Conservation (phyloP, 805 yeast genomes). For the Sugiyamaella smithiae region DNA sequence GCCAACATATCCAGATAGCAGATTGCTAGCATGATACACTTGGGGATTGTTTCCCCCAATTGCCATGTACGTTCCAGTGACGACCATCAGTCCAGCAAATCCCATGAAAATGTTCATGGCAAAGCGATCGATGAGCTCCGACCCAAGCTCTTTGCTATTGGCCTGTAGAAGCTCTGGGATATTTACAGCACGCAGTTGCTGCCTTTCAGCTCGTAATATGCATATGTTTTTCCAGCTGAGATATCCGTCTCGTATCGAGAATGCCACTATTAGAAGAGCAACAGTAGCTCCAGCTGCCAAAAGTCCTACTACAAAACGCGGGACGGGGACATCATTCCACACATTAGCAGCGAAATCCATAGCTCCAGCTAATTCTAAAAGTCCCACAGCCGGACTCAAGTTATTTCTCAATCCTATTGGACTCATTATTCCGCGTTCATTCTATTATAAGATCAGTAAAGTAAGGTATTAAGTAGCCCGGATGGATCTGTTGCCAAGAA, state of each 20-base stretch:
- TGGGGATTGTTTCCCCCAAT: not conserved
- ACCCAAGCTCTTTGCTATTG: not conserved
- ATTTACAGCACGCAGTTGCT: not conserved
- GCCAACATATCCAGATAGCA: conserved; percentile 6
- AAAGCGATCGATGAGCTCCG: not conserved
- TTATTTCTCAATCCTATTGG: not conserved
- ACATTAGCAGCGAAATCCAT: conserved; percentile 8
- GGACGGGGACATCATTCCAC: conserved; percentile 6
- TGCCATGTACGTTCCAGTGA: conserved; percentile 2
- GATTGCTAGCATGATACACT: conserved; percentile 1
- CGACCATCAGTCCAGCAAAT: conserved; percentile 5
- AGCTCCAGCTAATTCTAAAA: conserved; percentile 4
- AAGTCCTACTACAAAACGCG: not conserved
- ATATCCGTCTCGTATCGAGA: not conserved
- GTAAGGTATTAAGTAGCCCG: no score
- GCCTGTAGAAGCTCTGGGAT: not conserved
- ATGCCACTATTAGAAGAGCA: conserved; percentile 1
- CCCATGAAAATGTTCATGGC: conserved; percentile 5
- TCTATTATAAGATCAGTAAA: not conserved
- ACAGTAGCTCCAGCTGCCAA: conserved; percentile 2
- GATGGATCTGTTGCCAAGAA: no score
- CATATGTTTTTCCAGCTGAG: conserved; percentile 1
- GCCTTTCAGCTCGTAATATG: not conserved
- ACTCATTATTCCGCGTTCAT: not conserved
- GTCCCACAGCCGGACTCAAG: not conserved